Conservation (phyloP, 306 rosid species). For the Cucurbita ficifolia region DNA sequence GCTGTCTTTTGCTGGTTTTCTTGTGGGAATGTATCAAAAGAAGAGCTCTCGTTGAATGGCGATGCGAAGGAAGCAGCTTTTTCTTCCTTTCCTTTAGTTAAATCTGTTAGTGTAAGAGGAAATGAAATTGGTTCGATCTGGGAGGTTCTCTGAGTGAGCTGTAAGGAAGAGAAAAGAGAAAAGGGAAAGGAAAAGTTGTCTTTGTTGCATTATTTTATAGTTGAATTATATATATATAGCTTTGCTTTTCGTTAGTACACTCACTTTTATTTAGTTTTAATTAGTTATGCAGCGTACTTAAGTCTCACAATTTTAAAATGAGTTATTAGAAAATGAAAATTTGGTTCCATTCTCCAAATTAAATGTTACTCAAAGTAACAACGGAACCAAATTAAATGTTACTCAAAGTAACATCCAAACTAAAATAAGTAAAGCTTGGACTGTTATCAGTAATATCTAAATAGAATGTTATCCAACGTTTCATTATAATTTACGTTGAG, state of each 20-base stretch:
- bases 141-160: conserved; percentile 1
- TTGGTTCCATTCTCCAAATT: too few relatives aligned
- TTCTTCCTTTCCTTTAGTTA: neutral
- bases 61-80: conserved; percentile 3
- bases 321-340: too few relatives aligned
- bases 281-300: too few relatives aligned
- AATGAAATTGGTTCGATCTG: neutral
- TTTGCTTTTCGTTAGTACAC: too few relatives aligned
- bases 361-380: too few relatives aligned
- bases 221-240: neutral
- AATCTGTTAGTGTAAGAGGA: neutral
- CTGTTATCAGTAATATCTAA: too few relatives aligned
- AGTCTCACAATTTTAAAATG: too few relatives aligned
- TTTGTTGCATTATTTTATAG: neutral
- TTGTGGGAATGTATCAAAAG: neutral
- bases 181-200: neutral
- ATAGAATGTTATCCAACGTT: too few relatives aligned
- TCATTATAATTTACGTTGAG: too few relatives aligned
- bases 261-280: neutral
- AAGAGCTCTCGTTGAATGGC: neutral
- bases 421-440: too few relatives aligned
- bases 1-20: neutral
- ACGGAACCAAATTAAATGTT: too few relatives aligned
- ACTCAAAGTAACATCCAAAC: too few relatives aligned
- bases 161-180: neutral